Evolutionary conservation across 805 yeast species (phyloP).

Genomic region (Grigorovia humatica): DNA sequence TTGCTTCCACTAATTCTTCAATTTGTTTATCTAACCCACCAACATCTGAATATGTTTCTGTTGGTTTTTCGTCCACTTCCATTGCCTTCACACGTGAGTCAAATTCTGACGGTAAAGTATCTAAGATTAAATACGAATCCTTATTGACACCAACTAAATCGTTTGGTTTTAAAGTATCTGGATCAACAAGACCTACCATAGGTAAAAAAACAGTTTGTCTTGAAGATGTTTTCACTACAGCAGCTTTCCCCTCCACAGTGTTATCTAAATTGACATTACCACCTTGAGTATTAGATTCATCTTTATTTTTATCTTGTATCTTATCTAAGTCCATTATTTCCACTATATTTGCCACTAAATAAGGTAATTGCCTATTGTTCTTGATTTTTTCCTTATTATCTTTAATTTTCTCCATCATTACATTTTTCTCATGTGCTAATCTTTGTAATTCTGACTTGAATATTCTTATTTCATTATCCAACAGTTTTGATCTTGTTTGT

Average conservation of each 20-base stretch:
- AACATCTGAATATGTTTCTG: constrained; percentile 92
- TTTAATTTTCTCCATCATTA: constrained; percentile 86
- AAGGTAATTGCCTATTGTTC: constrained; percentile 91
- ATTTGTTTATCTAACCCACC: constrained; percentile 98
- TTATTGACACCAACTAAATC: constrained; percentile 96
- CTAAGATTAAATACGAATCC: constrained; percentile 87
- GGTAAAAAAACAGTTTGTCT: constrained; percentile 96
- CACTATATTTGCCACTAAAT: constrained; percentile 91
- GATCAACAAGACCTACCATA: constrained; percentile 89
- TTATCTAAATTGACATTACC: constrained; percentile 92
- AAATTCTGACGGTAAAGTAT: constrained; percentile 92
- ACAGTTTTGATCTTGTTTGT: constrained; percentile 70
- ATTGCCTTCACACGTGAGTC: constrained; percentile 96
- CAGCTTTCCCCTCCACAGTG: constrained; percentile 88
- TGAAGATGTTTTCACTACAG: constrained; percentile 94
- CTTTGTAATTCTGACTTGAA: constrained; percentile 88
- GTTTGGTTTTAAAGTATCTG: constrained; percentile 87
- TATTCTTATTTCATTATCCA: constrained; percentile 92
- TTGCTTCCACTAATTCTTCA: constrained; percentile 96
- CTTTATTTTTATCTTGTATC: constrained; percentile 60
- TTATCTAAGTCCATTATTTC: constrained; percentile 84
- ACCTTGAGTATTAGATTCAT: constrained; percentile 59
- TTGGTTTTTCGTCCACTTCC: constrained; percentile 99
- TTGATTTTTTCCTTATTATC: constrained; percentile 94
- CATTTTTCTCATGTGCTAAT: constrained; percentile 81